phyloP scores from a whole-genome alignment of 768 basidiomycete genomes.

The Exidia glandulosa region DNA sequence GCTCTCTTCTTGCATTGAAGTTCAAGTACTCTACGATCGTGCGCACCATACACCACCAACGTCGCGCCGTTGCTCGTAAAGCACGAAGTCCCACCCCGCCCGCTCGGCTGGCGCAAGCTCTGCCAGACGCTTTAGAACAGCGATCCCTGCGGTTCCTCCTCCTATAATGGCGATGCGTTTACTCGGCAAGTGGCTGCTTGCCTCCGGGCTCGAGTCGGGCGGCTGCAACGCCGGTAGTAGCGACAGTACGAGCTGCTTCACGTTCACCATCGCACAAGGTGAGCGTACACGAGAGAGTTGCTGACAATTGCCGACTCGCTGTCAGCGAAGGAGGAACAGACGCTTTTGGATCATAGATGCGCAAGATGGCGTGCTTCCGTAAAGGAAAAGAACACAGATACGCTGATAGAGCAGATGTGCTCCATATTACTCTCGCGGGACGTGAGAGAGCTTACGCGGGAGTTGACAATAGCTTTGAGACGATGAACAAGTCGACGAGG shows the following conservation, averaged over 20 bases:
- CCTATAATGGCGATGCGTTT: constrained; percentile 51
- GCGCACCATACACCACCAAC: constrained; percentile 47
- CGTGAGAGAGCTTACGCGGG: too few relatives aligned
- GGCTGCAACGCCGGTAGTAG: neutral
- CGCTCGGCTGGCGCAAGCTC: constrained; percentile 32
- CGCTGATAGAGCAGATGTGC: too few relatives aligned
- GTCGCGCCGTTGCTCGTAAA: constrained; percentile 41
- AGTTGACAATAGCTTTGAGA: too few relatives aligned
- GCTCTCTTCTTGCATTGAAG: neutral
- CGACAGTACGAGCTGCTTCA: neutral
- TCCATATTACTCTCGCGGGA: too few relatives aligned
- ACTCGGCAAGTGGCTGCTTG: neutral
- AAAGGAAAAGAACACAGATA: too few relatives aligned
- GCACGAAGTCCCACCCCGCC: constrained; percentile 33
- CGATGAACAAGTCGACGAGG: too few relatives aligned
- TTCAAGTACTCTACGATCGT: neutral
- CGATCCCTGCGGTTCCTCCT: constrained; percentile 45
- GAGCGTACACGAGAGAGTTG: neutral
- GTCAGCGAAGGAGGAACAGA: neutral
- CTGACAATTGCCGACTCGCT: neutral
- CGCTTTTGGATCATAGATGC: neutral
- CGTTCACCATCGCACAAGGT: neutral
- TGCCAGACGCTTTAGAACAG: constrained; percentile 37
- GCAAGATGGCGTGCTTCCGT: neutral
- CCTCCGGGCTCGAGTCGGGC: neutral